Conservation (phyloP, 306 rosid genomes). For the Malus asiatica region DNA sequence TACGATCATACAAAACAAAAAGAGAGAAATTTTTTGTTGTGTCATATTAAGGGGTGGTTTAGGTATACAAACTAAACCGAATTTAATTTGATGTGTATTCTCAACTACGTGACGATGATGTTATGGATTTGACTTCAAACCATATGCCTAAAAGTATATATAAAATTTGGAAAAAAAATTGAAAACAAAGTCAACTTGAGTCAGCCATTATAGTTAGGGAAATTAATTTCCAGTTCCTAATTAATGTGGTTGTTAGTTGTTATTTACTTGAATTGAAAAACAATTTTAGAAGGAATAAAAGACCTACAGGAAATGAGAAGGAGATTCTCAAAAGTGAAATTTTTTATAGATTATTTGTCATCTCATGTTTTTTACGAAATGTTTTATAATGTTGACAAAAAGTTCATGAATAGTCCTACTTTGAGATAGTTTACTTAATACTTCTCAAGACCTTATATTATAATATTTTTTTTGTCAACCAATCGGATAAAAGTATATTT, state of each 20-base stretch:
- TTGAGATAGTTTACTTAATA: no score
- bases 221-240: background rate
- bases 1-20: no score
- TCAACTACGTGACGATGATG: background rate
- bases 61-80: background rate
- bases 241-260: constrained; percentile 4
- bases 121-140: background rate
- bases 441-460: no score
- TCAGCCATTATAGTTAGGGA: background rate
- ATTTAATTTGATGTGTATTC: background rate
- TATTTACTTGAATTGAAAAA: background rate
- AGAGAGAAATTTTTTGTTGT: no score
- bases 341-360: no score
- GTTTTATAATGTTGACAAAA: no score
- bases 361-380: fast-evolving
- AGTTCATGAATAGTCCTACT: no score
- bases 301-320: no score
- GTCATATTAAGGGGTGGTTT: background rate
- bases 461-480: no score
- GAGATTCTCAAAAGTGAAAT: no score
- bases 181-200: background rate
- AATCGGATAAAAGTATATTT: no score
- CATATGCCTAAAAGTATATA: background rate
- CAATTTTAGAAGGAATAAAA: no score
- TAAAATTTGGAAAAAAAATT: background rate